Conservation (phyloP, 768 basidiomycete species). For the Exidia glandulosa region DNA sequence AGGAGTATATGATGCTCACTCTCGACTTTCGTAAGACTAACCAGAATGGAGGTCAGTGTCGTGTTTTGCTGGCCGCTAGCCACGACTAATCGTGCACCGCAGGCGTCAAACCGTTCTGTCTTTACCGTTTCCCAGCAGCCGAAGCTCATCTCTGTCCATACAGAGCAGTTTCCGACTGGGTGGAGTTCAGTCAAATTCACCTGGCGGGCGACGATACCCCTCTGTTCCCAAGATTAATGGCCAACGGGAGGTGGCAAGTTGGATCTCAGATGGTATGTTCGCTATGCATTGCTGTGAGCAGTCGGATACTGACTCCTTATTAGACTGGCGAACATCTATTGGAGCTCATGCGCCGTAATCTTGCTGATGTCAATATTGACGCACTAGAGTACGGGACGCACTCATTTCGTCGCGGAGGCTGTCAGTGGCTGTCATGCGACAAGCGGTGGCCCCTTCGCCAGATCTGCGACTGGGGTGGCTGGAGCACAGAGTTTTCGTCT, state of each 20-base stretch:
- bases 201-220: no score
- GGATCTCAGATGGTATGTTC: no score
- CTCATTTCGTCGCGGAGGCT: constrained; percentile 30
- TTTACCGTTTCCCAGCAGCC: constrained; percentile 13
- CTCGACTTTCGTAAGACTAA: constrained; percentile 19
- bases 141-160: constrained; percentile 26
- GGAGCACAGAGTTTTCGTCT: constrained; percentile 26
- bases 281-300: not conserved
- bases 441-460: constrained; percentile 23
- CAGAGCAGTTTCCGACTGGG: constrained; percentile 11
- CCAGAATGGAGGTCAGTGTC: constrained; percentile 19
- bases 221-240: no score
- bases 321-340: constrained; percentile 28
- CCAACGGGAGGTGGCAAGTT: no score
- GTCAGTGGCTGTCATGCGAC: constrained; percentile 25
- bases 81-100: not conserved
- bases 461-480: constrained; percentile 39
- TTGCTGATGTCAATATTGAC: constrained; percentile 29
- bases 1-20: constrained; percentile 10
- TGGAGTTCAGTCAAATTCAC: no score
- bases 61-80: not conserved
- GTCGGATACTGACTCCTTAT: no score
- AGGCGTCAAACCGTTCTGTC: constrained; percentile 23
- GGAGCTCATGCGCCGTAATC: constrained; percentile 27
- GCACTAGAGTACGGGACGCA: constrained; percentile 29